phyloP scores from a whole-genome alignment of 2,329 filamentous ascomycete genomes.

The Purpureocillium lavendulum region DNA sequence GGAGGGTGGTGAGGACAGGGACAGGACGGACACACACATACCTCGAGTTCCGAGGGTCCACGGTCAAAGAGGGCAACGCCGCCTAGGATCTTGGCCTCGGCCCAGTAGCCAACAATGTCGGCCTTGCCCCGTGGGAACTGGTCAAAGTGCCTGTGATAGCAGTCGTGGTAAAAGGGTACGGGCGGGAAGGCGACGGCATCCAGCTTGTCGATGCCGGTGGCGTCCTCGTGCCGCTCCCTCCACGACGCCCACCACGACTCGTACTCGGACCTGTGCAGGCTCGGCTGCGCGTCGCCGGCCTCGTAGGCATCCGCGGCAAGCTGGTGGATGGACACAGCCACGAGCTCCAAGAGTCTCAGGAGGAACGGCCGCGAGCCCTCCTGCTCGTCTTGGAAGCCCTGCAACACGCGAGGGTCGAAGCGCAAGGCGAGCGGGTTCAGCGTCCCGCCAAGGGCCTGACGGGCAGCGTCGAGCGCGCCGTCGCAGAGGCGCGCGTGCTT shows the following conservation, averaged over 20 bases:
- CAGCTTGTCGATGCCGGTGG: neutral
- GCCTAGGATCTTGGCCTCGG: neutral
- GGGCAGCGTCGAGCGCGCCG: neutral
- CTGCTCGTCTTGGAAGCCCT: neutral
- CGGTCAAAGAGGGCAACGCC: neutral
- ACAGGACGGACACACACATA: no score
- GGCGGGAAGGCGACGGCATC: neutral
- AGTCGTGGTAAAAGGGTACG: neutral
- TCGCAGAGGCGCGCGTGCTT: neutral
- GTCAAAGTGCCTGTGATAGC: neutral
- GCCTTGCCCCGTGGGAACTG: neutral
- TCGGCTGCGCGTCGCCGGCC: neutral
- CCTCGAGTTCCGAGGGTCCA: neutral
- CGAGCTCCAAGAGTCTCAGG: neutral
- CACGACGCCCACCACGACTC: neutral
- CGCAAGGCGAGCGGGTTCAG: neutral
- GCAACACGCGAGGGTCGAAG: neutral
- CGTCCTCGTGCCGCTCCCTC: neutral
- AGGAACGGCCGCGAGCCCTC: neutral
- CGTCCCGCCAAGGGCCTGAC: neutral
- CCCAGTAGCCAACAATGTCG: neutral
- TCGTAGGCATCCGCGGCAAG: neutral
- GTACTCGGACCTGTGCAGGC: neutral
- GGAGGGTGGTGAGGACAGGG: no score
- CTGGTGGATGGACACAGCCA: neutral